Percentiles rank a stretch among this genome's conserved stretches.
phyloP scores from a whole-genome alignment of 805 yeast genomes.

The Pichia manshurica region DNA sequence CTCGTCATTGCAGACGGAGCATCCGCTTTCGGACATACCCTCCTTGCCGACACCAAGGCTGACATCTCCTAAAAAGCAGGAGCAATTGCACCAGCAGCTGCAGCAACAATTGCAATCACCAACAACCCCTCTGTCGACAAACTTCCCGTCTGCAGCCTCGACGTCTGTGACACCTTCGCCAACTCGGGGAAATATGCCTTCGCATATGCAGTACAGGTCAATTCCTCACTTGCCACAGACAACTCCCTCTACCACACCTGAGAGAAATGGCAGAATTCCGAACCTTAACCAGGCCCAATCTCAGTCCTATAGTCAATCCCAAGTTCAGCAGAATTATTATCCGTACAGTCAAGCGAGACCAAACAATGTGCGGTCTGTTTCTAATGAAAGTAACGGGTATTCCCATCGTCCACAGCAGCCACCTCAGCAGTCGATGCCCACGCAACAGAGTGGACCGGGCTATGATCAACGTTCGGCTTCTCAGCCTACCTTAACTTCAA shows the following conservation, averaged over 20 bases:
- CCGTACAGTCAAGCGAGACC: too few species aligned
- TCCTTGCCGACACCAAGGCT: conserved; percentile 19
- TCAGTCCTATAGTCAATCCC: conserved; percentile 4
- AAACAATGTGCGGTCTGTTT: too few species aligned
- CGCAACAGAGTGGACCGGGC: background rate
- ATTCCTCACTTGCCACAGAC: too few species aligned
- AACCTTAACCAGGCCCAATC: background rate
- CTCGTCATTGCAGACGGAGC: conserved; percentile 5
- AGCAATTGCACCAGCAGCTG: background rate
- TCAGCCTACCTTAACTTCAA: background rate
- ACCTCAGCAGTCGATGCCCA: background rate
- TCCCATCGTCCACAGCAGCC: conserved; percentile 1
- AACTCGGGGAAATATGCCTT: conserved; percentile 1
- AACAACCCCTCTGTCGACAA: too few species aligned
- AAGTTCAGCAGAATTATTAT: background rate
- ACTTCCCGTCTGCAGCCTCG: background rate
- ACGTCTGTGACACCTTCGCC: conserved; percentile 13
- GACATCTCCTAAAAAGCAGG: conserved; percentile 1
- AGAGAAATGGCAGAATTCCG: too few species aligned
- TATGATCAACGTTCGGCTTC: background rate
- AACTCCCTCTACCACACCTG: too few species aligned
- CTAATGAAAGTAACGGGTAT: background rate
- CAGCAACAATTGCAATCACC: too few species aligned
- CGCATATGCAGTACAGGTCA: background rate
- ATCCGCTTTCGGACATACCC: conserved; percentile 17